Conservation (phyloP, 2,329 filamentous ascomycete species). For the Colletotrichum trifolii region DNA sequence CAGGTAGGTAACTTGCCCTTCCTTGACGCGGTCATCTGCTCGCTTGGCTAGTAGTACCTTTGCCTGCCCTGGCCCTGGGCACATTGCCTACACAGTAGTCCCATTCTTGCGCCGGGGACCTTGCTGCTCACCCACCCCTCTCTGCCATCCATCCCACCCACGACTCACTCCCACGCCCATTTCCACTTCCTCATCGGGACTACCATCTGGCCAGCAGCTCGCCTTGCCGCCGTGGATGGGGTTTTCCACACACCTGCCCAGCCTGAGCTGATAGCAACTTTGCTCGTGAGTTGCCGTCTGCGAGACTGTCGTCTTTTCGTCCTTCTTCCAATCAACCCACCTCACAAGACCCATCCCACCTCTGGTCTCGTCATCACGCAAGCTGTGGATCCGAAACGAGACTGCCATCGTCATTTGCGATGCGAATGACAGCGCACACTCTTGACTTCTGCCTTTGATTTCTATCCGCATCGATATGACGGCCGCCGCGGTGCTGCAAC, state of each 20-base stretch:
- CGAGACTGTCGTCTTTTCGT: neutral
- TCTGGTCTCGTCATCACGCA: constrained; percentile 5
- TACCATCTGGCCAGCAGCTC: constrained; percentile 32
- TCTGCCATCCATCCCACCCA: constrained; percentile 18
- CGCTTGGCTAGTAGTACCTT: neutral
- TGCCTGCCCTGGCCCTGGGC: neutral
- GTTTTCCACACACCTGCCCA: constrained; percentile 14
- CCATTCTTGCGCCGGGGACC: constrained; percentile 29
- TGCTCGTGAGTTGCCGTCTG: constrained; percentile 24
- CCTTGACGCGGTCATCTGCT: neutral
- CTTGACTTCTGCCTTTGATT: neutral
- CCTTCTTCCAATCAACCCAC: too few species aligned
- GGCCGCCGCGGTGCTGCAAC: constrained; percentile 4
- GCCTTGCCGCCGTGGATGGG: constrained; percentile 29
- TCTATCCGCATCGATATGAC: constrained; percentile 23
- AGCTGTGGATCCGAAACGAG: constrained; percentile 21
- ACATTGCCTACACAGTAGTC: constrained; percentile 10
- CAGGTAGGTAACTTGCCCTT: too few species aligned
- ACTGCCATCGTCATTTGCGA: constrained; percentile 18
- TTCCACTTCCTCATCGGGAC: constrained; percentile 26
- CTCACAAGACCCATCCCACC: neutral
- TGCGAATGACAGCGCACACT: constrained; percentile 22
- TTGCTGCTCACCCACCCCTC: constrained; percentile 19
- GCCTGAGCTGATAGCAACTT: constrained; percentile 22
- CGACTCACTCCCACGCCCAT: constrained; percentile 14